phyloP scores from a whole-genome alignment of 2,329 filamentous ascomycete species.

The Chrysosporium queenslandicum region DNA sequence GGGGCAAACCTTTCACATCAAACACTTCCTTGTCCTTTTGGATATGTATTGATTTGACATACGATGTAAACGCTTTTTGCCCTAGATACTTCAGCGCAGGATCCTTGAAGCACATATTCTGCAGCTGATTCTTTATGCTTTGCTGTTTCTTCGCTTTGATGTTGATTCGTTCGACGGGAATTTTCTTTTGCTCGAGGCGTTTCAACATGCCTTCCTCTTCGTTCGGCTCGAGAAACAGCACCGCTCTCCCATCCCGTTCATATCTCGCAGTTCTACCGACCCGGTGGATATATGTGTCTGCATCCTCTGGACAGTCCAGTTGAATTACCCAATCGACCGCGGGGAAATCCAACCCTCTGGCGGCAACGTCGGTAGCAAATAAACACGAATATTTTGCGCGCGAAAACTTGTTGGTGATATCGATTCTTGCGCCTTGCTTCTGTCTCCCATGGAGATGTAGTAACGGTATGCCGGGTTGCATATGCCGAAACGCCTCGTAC shows the following conservation, averaged over 20 bases:
- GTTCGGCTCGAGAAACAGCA: conserved; percentile 82
- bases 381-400: conserved; percentile 73
- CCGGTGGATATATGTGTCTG: conserved; percentile 94
- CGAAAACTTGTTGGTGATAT: conserved; percentile 77
- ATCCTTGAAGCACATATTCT: conserved; percentile 93
- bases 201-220: conserved; percentile 89
- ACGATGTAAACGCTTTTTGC: conserved; percentile 91
- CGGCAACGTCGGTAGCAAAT: conserved; percentile 91
- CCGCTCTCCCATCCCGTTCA: conserved; percentile 73
- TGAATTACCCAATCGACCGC: conserved; percentile 99
- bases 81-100: conserved; percentile 88
- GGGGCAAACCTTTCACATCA: conserved; percentile 66
- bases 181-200: conserved; percentile 75
- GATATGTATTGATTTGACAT: conserved; percentile 71
- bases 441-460: conserved; percentile 90
- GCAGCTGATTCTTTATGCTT: conserved; percentile 71
- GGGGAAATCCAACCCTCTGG: conserved; percentile 88
- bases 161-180: conserved; percentile 77
- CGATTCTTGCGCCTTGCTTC: conserved; percentile 78
- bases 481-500: conserved; percentile 82
- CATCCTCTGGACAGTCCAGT: conserved; percentile 90
- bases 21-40: conserved; percentile 91
- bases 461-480: conserved; percentile 87
- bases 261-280: conserved; percentile 93
- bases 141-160: conserved; percentile 82